Evolutionary conservation across 2,329 filamentous ascomycete genomes (phyloP), one percentile per base, ranked within the genome.

Genomic region (Microdochium nivale): DNA sequence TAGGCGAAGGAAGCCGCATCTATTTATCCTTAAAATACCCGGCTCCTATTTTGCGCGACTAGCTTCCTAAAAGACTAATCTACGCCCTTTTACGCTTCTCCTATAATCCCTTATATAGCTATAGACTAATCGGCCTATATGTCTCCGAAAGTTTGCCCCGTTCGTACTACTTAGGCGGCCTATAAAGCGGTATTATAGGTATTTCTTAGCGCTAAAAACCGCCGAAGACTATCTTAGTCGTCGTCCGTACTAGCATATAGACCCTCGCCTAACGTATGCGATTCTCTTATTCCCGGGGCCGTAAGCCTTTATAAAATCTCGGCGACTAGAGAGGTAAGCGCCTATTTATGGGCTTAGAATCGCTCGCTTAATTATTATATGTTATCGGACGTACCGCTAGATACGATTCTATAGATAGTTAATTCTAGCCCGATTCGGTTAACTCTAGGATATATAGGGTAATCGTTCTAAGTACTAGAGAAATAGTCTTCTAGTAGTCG

Each of bases 1-100:
- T 30, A 43, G 50, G 40, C 50, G 27, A 53, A 56, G 51, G 51
- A 55, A 47, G 47, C 44, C 49, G 55, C 10, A 46, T 56, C 50
- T 32, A 55, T 56, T 33, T 56, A 51, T 19, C 53, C 53, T 53
- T 55, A 50, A 48, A 56, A 55, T 55, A 48, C 53, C 46, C 48
- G 48, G 49, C 53, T 55, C 19, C 49, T 51, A 9, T 51, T 49
- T 30, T 25, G 25, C 11, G 44, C 27, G 23, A 46, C 24, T 33
- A 48, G n/a, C 32, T 32, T 48, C 25, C 50, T 27, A 33, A 51
- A 51, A 25, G 30, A 53, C 50, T 56, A 53, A 23, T 55, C 51
- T 40, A 56, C 53, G 37, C 48, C 50, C 35, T 47, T 47, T 33
- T 56, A 51, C 33, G 54, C 54, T 49, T 48, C 46, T 13, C 54